Evolutionary conservation across 78 protist genomes (phyloP).

Genomic region (Tieghemostelium lacteum): DNA sequence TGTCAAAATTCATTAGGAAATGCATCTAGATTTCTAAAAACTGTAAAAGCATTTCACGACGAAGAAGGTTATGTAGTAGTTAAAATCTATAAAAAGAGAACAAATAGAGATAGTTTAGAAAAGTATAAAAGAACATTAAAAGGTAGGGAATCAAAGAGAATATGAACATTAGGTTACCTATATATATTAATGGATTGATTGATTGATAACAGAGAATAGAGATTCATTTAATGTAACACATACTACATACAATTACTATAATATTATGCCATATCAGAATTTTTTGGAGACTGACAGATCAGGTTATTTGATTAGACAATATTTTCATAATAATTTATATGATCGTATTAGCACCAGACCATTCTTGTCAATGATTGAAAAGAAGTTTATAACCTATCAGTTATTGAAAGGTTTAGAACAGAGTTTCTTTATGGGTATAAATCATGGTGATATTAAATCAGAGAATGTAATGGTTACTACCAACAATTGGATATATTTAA

Average conservation of each 20-base stretch:
- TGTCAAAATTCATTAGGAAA: constrained; percentile 64
- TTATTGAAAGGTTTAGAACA: constrained; percentile 86
- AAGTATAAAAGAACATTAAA: constrained; percentile 37
- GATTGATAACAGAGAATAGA: constrained; percentile 22
- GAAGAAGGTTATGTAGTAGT: constrained; percentile 80
- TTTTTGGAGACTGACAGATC: constrained; percentile 84
- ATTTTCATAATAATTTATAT: constrained; percentile 65
- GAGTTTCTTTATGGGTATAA: constrained; percentile 55
- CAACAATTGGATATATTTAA: constrained; percentile 84
- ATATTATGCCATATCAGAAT: constrained; percentile 86
- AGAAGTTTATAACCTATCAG: constrained; percentile 92
- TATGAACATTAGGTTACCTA: neutral
- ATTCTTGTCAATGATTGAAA: constrained; percentile 84
- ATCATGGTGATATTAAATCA: constrained; percentile 85
- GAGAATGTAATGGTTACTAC: constrained; percentile 92
- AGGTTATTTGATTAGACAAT: constrained; percentile 89
- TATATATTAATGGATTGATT: neutral
- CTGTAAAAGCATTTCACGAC: constrained; percentile 67
- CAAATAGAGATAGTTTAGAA: constrained; percentile 17
- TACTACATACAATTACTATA: constrained; percentile 43
- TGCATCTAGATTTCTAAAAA: constrained; percentile 79
- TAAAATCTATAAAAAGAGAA: constrained; percentile 86
- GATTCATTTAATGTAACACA: constrained; percentile 4
- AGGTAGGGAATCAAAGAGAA: constrained; percentile 20
- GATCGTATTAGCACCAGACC: constrained; percentile 92